Base-by-base conservation (phyloP, 495 filamentous ascomycete species). In the Lentithecium fluviatile region DNA sequence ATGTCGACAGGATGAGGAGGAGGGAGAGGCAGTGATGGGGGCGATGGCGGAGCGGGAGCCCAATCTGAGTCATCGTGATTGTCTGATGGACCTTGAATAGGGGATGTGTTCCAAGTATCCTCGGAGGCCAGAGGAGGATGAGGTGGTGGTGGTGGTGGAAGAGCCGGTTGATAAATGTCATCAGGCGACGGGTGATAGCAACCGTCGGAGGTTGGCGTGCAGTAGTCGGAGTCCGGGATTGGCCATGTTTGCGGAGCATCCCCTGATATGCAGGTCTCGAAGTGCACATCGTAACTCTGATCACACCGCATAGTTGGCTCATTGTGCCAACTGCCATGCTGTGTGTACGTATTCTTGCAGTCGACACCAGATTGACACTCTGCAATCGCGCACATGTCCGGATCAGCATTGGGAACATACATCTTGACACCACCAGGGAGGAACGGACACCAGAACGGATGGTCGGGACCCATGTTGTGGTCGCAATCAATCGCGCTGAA, bases 401-500 rank as follows among this genome's bases (percentile, higher is more conserved):
- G 15, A 19, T 15, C 13, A 24, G n/a, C 17, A n/a, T 11, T 8
- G 26, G 25, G 29, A 2, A 51, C 25, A 8, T 56, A 45, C 53
- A 63, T 34, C 12, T 23, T 20, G n/a, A 57, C 26, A 17, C 60
- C 60, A 13, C 60, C 60, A 34, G n/a, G 45, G n/a, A 46, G 19
- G 37, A 63, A 52, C 19, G 60, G 52, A 21, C 60, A 63, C 21
- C 29, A 56, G 3, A 29, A 11, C 11, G 21, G 34, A 26, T 56
- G 32, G 11, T n/a, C n/a, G 11, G 52, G 51, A 1, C n/a, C 21
- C 15, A 0, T 6, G 10, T 23, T 1, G 1, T 1, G 7, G 19
- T 34, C 19, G 38, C 60, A 63, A 38, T 63, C 37, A n/a, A 63
- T 52, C 15, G 20, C 20, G 46, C 52, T 56, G 34, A 63, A 43